Percentiles rank a stretch among this genome's conserved stretches.
phyloP scores from a whole-genome alignment of 2,329 filamentous ascomycete species.

The Chrysosphaeria jannelii region DNA sequence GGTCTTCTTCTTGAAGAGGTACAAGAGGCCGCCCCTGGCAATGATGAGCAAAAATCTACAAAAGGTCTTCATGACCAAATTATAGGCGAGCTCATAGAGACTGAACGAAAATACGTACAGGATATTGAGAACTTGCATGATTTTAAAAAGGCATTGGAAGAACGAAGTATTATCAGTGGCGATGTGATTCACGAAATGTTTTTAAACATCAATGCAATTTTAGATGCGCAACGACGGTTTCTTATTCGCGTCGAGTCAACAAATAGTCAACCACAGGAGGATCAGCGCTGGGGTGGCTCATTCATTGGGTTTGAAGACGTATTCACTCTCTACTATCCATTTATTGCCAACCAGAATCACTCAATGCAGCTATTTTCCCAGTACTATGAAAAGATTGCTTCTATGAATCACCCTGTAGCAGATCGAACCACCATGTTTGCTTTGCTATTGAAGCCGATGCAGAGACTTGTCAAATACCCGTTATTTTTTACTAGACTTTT shows the following conservation, averaged over 20 bases:
- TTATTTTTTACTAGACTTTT: slow-evolving; percentile 63
- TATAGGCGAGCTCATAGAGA: slow-evolving; percentile 71
- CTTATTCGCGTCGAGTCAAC: slow-evolving; percentile 89
- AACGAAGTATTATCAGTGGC: slow-evolving; percentile 62
- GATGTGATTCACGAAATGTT: slow-evolving; percentile 88
- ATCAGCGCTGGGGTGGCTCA: slow-evolving; percentile 84
- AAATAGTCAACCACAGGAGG: slow-evolving; percentile 45
- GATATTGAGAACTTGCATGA: slow-evolving; percentile 84
- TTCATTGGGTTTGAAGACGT: slow-evolving; percentile 63
- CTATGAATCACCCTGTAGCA: slow-evolving; percentile 50
- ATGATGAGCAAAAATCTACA: no score
- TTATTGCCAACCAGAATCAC: slow-evolving; percentile 86
- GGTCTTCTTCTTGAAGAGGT: slow-evolving; percentile 42
- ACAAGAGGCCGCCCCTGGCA: no score
- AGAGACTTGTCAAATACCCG: slow-evolving; percentile 82
- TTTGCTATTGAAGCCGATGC: slow-evolving; percentile 89
- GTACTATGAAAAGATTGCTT: slow-evolving; percentile 62
- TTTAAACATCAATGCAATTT: slow-evolving; percentile 74
- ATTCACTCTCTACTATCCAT: slow-evolving; percentile 84
- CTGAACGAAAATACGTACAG: slow-evolving; percentile 91
- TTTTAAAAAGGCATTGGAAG: slow-evolving; percentile 68
- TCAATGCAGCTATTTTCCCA: slow-evolving; percentile 60
- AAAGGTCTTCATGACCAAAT: slow-evolving; percentile 73
- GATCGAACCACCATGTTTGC: slow-evolving; percentile 71
- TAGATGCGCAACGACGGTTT: slow-evolving; percentile 88